These are phyloP conservation scores for Citrullus amarus DNA, from an alignment of 306 rosid species.

Conservation along the genomic window DNA sequence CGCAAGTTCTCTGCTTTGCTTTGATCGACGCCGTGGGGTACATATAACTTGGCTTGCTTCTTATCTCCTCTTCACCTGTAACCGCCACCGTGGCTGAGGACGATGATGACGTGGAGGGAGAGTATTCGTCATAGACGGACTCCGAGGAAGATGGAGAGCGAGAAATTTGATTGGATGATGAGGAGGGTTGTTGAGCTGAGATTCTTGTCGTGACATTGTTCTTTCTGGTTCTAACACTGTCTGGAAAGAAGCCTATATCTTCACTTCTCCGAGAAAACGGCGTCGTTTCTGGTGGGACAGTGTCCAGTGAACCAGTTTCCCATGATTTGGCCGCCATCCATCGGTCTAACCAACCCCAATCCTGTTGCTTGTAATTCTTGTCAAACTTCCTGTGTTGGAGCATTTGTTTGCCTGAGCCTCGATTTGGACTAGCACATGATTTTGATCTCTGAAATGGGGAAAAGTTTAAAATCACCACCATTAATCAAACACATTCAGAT, in stretches of 20 bases:
- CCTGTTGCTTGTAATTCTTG: constrained; percentile 20
- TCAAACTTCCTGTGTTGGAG: constrained; percentile 28
- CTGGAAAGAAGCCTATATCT: constrained; percentile 22
- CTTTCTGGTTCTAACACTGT: constrained; percentile 32
- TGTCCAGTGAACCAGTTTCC: constrained; percentile 47
- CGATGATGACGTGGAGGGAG: constrained; percentile 34
- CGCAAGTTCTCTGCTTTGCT: constrained; percentile 42
- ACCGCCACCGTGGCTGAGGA: constrained; percentile 23
- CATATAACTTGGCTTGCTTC: constrained; percentile 45
- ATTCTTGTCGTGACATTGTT: constrained; percentile 44
- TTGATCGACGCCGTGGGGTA: constrained; percentile 49
- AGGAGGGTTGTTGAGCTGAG: constrained; percentile 27
- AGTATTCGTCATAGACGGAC: constrained; percentile 40
- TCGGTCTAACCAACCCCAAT: constrained; percentile 47
- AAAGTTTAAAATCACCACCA: not conserved
- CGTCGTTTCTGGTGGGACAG: constrained; percentile 27
- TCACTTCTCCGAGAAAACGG: constrained; percentile 35
- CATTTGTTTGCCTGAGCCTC: constrained; percentile 25
- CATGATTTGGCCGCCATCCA: constrained; percentile 78
- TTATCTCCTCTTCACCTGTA: constrained; percentile 11
- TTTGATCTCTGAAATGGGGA: constrained; percentile 38
- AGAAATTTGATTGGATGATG: constrained; percentile 27
- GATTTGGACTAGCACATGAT: constrained; percentile 41
- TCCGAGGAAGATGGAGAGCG: constrained; percentile 45
- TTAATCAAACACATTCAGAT: not conserved